Percentiles rank a stretch among this genome's conserved stretches.
Conservation (phyloP, 176 grass and related monocot genomes). For the Oryza coarctata region DNA sequence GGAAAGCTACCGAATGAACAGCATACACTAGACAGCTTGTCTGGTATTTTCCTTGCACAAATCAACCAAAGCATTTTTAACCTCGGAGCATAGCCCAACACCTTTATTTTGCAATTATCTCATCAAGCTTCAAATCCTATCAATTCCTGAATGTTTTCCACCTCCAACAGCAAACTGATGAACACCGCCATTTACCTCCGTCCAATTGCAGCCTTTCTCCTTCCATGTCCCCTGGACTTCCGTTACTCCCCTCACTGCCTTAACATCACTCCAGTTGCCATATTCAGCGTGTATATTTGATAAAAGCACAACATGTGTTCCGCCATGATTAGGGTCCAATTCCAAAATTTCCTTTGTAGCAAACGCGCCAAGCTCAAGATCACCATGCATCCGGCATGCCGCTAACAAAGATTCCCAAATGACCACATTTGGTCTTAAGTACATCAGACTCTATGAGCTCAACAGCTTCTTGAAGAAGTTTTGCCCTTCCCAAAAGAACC, state of each 20-base stretch:
- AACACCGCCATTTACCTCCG: slow-evolving; percentile 49
- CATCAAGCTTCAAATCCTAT: slow-evolving; percentile 41
- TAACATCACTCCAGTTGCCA: slow-evolving; percentile 58
- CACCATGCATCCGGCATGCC: slow-evolving; percentile 67
- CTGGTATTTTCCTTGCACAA: slow-evolving; percentile 44
- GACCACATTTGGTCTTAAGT: slow-evolving; percentile 58
- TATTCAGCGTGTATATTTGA: slow-evolving; percentile 76
- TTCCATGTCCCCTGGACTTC: slow-evolving; percentile 57
- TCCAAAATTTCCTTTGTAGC: slow-evolving; percentile 67
- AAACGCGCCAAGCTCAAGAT: slow-evolving; percentile 59
- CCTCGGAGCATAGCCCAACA: slow-evolving; percentile 30
- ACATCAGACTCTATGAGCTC: slow-evolving; percentile 75
- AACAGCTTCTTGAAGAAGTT: slow-evolving; percentile 66
- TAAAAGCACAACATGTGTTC: slow-evolving; percentile 66
- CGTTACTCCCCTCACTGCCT: slow-evolving; percentile 53
- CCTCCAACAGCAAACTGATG: slow-evolving; percentile 48
- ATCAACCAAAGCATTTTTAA: slow-evolving; percentile 33
- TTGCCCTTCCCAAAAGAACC: slow-evolving; percentile 72
- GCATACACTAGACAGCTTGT: slow-evolving; percentile 23
- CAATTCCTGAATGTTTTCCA: slow-evolving; percentile 40
- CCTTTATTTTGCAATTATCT: slow-evolving; percentile 44
- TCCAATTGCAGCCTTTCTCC: slow-evolving; percentile 72
- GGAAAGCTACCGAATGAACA: slow-evolving; percentile 47
- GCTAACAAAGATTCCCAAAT: slow-evolving; percentile 78
- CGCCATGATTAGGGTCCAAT: slow-evolving; percentile 62